Evolutionary conservation across 1,284 basidiomycete genomes (phyloP).

Genomic region (Volvariella surrecta): DNA sequence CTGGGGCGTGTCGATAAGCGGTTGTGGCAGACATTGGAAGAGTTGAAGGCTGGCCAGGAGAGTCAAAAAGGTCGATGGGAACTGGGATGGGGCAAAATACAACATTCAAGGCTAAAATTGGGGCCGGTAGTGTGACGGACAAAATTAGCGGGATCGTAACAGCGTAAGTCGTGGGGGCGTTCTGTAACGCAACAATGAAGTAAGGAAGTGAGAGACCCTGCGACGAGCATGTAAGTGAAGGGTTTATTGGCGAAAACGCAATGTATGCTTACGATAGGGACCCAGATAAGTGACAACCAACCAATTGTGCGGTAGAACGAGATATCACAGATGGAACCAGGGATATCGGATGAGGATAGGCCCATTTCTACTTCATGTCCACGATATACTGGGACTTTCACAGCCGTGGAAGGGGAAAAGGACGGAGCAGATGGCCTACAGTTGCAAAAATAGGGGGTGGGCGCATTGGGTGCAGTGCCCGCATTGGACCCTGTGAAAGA

Average conservation of each 20-base stretch:
- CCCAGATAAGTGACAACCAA: slow-evolving; percentile 59
- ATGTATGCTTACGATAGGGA: slow-evolving; percentile 47
- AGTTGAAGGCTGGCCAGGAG: slow-evolving; percentile 32
- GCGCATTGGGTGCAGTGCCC: slow-evolving; percentile 26
- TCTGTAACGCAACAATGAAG: slow-evolving; percentile 36
- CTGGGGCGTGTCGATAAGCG: no score
- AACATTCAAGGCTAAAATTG: slow-evolving; percentile 52
- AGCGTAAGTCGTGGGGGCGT: slow-evolving; percentile 24
- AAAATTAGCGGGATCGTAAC: slow-evolving; percentile 44
- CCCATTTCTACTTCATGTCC: slow-evolving; percentile 49
- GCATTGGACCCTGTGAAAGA: slow-evolving; percentile 37
- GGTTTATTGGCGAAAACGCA: slow-evolving; percentile 5
- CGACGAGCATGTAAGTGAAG: slow-evolving; percentile 8
- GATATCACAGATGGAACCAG: slow-evolving; percentile 40
- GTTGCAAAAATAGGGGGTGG: slow-evolving; percentile 24
- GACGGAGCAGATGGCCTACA: slow-evolving; percentile 31
- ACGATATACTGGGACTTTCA: slow-evolving; percentile 57
- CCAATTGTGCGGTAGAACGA: slow-evolving; percentile 42
- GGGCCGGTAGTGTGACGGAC: slow-evolving; percentile 57
- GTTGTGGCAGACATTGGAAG: no score
- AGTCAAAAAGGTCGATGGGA: slow-evolving; percentile 53
- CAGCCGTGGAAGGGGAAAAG: slow-evolving; percentile 46
- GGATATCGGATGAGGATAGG: slow-evolving; percentile 30
- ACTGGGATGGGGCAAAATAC: slow-evolving; percentile 55
- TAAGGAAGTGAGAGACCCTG: slow-evolving; percentile 55